Percentiles rank a stretch among this genome's conserved stretches.
phyloP scores from a whole-genome alignment of 306 rosid species.

The Pachyrhizus erosus region DNA sequence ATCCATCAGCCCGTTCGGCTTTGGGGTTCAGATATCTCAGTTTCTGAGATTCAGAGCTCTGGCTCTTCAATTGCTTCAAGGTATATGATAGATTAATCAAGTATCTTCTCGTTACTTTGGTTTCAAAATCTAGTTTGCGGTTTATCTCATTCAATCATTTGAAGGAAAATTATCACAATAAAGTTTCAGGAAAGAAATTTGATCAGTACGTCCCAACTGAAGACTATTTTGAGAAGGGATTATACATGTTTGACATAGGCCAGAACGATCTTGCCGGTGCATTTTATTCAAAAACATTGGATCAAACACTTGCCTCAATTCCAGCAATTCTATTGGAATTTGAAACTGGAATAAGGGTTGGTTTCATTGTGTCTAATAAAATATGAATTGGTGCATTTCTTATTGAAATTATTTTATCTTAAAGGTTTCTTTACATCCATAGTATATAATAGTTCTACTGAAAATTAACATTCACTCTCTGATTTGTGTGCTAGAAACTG shows the following conservation, averaged over 20 bases:
- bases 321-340: conserved; percentile 65
- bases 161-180: not conserved
- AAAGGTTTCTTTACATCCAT: not conserved
- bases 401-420: not conserved
- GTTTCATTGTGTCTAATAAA: conserved; percentile 25
- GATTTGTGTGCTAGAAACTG: conserved; percentile 53
- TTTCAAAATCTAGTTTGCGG: not conserved
- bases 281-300: conserved; percentile 71
- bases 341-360: conserved; percentile 74
- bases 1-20: conserved; percentile 66
- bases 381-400: not conserved
- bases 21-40: conserved; percentile 70
- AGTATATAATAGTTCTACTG: not conserved
- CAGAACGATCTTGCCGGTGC: conserved; percentile 85
- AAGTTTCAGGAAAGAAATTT: conserved; percentile 52
- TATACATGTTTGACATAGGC: conserved; percentile 87
- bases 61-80: conserved; percentile 65
- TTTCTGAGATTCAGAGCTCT: conserved; percentile 69
- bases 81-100: conserved; percentile 38
- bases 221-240: conserved; percentile 61
- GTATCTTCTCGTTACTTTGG: conserved; percentile 9
- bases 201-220: conserved; percentile 60
- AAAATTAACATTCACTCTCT: not conserved
- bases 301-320: conserved; percentile 65
- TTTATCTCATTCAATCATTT: not conserved